Evolutionary conservation across 2,329 filamentous ascomycete genomes (phyloP).

Genomic region (Aspergillus felis): DNA sequence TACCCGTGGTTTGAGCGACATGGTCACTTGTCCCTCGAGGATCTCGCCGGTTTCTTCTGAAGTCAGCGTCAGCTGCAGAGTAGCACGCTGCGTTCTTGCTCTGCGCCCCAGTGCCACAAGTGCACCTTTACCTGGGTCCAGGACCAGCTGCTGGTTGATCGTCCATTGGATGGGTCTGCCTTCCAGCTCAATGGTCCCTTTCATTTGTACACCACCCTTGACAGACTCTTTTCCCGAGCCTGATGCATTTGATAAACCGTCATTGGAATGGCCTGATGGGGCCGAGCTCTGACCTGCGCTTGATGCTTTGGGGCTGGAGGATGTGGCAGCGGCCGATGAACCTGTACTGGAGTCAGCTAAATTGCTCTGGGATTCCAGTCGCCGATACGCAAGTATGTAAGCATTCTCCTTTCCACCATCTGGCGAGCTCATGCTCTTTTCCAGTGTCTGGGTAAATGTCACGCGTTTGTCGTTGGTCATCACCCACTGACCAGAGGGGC

Average conservation of each 20-base stretch:
- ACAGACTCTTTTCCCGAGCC: not conserved
- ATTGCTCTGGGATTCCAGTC: slow-evolving; percentile 7
- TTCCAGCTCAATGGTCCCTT: slow-evolving; percentile 5
- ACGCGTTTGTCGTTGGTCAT: slow-evolving; percentile 11
- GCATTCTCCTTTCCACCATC: not conserved
- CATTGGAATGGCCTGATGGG: too few species aligned
- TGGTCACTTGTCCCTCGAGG: slow-evolving; percentile 8
- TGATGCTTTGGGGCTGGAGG: not conserved
- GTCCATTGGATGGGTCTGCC: slow-evolving; percentile 8
- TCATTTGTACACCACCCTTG: slow-evolving; percentile 2
- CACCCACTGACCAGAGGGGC: slow-evolving; percentile 14
- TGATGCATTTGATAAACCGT: not conserved
- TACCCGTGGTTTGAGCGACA: slow-evolving; percentile 7
- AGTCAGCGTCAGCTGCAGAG: slow-evolving; percentile 6
- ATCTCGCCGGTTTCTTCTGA: slow-evolving; percentile 9
- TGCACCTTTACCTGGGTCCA: not conserved
- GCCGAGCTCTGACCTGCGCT: not conserved
- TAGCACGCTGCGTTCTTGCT: slow-evolving; percentile 9
- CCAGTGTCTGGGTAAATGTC: not conserved
- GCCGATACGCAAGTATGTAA: slow-evolving; percentile 21
- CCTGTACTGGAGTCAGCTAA: not conserved
- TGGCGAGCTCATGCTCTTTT: not conserved
- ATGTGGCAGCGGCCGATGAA: not conserved
- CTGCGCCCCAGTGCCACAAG: slow-evolving; percentile 8
- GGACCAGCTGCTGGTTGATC: slow-evolving; percentile 4